These are phyloP conservation scores for Fusarium sp. DNA, from an alignment of 2,329 filamentous ascomycete genomes.

Conservation along the genomic window DNA sequence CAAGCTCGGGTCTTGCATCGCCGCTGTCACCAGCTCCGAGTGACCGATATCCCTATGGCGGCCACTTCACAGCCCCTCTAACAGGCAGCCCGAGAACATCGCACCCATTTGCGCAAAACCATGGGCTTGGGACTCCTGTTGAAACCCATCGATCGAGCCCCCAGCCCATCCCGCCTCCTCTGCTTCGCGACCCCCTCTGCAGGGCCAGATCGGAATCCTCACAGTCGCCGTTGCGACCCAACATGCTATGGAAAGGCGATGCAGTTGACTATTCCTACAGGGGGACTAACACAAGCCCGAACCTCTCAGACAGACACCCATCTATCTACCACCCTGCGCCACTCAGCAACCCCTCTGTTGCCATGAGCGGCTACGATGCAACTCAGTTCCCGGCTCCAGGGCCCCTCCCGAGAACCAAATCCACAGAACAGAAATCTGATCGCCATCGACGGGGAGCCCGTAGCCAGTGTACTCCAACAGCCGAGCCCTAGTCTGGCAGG, in stretches of 20 bases:
- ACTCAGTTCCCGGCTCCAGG: constrained; percentile 2
- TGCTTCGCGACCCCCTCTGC: constrained; percentile 65
- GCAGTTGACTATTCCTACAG: constrained; percentile 67
- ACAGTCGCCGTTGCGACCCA: constrained; percentile 66
- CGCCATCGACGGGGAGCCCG: background rate
- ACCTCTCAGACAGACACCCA: constrained; percentile 56
- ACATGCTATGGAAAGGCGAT: constrained; percentile 71
- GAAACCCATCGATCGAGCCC: constrained; percentile 57
- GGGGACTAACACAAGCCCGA: constrained; percentile 56
- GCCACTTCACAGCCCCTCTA: constrained; percentile 58
- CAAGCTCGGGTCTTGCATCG: constrained; percentile 64
- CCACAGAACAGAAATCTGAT: background rate
- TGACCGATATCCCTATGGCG: constrained; percentile 64
- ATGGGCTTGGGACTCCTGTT: constrained; percentile 55
- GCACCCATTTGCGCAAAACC: constrained; percentile 62
- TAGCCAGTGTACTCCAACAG: background rate
- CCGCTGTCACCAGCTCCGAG: constrained; percentile 64
- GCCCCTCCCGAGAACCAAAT: constrained; percentile 6
- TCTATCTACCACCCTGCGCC: constrained; percentile 62
- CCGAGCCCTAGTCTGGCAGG: background rate
- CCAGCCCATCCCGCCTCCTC: constrained; percentile 65
- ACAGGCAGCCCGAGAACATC: constrained; percentile 59
- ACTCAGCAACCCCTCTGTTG: constrained; percentile 44
- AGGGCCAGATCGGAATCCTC: constrained; percentile 66
- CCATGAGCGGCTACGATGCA: constrained; percentile 10